Evolutionary conservation across 2,329 filamentous ascomycete genomes (phyloP), one percentile per base, ranked within the genome.

Genomic region (Teratosphaeria viscida): DNA sequence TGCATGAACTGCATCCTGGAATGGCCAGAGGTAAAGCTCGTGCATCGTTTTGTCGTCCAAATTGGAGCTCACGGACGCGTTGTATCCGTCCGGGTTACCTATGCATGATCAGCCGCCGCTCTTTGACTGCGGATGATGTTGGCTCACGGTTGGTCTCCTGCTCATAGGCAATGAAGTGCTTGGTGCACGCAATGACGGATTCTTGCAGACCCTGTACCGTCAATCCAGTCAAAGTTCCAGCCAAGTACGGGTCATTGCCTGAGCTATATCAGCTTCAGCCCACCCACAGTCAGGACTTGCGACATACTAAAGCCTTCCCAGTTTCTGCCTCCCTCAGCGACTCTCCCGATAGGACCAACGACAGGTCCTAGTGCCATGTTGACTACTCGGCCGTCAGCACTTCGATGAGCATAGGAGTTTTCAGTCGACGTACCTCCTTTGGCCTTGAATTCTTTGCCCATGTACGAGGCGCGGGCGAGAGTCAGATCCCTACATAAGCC

Each of bases 181-280:
- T 92, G 54, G 87, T 87, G 68, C 87, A 91, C 61, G 91, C 90
- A 74, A 95, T 87, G 57, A 92, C 84, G 71, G 89, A 89, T 11
- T 85, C 43, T 19, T 49, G 43, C n/a, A 49, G 43, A n/a, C 43
- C 43, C 43, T 56, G 32, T 52, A 71, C 66, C 2, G 68, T 70
- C 16, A 66, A 63, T n/a, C 61, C 60, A 53, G 66, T 64, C 29
- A 71, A 59, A 6, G 57, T 55, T 23, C 70, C 70, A 7, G 63
- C 63, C 4, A 72, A 63, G 54, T 71, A 72, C 1, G 70, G 69
- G 57, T 71, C 68, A 26, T 63, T 64, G 2, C 55, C 58, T 59
- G 66, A 67, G 27, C 62, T 49, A 19, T 10, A 11, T 49, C 11
- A 49, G 43, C 43, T 49, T 49, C n/a, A 23, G n/a, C n/a, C 19